phyloP scores from a whole-genome alignment of 2,329 filamentous ascomycete species.

The Pseudopyrenochaeta lycopersici region DNA sequence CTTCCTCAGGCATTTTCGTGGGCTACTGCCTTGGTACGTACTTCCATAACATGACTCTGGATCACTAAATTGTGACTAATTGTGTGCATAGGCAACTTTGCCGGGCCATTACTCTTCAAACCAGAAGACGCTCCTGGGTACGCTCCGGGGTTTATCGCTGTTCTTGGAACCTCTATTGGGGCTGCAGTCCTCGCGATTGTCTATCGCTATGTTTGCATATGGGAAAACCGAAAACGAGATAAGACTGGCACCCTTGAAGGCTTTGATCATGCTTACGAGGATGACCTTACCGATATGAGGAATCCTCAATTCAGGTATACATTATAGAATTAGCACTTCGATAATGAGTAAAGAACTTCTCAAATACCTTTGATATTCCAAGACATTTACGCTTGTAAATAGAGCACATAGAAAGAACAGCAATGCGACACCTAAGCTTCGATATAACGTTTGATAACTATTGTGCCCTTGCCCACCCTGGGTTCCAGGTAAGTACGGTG shows the following conservation, averaged over 20 bases:
- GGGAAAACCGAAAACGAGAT: slow-evolving; percentile 57
- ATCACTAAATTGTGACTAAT: background rate
- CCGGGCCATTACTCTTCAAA: slow-evolving; percentile 42
- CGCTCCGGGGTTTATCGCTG: slow-evolving; percentile 55
- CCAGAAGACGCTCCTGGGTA: slow-evolving; percentile 28
- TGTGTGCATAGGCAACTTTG: slow-evolving; percentile 33
- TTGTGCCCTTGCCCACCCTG: too few relatives aligned
- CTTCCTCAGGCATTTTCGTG: slow-evolving; percentile 60
- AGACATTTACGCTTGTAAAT: too few relatives aligned
- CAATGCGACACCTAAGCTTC: too few relatives aligned
- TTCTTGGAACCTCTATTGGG: slow-evolving; percentile 47
- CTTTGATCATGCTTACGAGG: slow-evolving; percentile 63
- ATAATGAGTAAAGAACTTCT: too few relatives aligned
- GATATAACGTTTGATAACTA: too few relatives aligned
- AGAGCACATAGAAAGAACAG: too few relatives aligned
- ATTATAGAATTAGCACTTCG: slow-evolving; percentile 1
- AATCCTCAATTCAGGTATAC: slow-evolving; percentile 33
- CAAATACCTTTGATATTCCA: too few relatives aligned
- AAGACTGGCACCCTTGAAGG: slow-evolving; percentile 55
- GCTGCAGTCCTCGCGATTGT: slow-evolving; percentile 51
- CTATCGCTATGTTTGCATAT: slow-evolving; percentile 57
- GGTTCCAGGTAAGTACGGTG: too few relatives aligned
- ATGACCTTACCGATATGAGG: slow-evolving; percentile 59
- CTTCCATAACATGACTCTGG: background rate
- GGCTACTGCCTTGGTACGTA: slow-evolving; percentile 60